Base-by-base conservation (phyloP, 371 early-diverging fungal genomes). In the Mucor racemosus region DNA sequence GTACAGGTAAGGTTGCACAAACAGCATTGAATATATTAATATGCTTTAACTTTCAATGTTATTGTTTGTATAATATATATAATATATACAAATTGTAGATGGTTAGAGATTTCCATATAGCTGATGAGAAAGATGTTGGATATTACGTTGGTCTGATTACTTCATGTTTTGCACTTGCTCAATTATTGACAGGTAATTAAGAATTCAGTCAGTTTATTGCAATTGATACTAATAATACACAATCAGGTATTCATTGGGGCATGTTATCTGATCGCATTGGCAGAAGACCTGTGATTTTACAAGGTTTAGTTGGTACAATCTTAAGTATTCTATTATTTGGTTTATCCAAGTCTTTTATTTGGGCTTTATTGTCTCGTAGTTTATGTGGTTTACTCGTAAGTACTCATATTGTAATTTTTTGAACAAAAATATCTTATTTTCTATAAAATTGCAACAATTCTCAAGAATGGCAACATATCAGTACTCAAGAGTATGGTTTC, bases 401-500 rank as follows among this genome's bases (percentile, higher is more conserved):
- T 82, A 74, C 71, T 56, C 57, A 34, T 38, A 21, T 33, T 36
- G 19, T 42, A 44, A 15, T 44, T 14, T 14, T 14, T 3, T 44
- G 26, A 26, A 26, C 38, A 38, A 5, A 38, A 9, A 5, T 38
- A 38, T 4, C 38, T 38, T 38, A 11, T 38, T 7, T 4, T 38
- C 40, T n/a, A n/a, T n/a, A n/a, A 44, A 54, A 3, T 42, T 17
- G 17, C 39, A 46, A 46, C 48, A 55, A n/a, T n/a, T n/a, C n/a
- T n/a, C 17, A 66, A 78, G 74, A 78, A 79, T 58, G 92, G 92
- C 14, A 97, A 95, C 66, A 82, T 91, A n/a, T 92, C 91, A 8
- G 93, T 94, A 2, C 81, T 91, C 33, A 95, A 95, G 74, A 89
- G 91, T n/a, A 90, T 94, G 77, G 76, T 95, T 31, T 93, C 92